Conservation (phyloP, 2,329 filamentous ascomycete species). For the Fusarium devonianum region DNA sequence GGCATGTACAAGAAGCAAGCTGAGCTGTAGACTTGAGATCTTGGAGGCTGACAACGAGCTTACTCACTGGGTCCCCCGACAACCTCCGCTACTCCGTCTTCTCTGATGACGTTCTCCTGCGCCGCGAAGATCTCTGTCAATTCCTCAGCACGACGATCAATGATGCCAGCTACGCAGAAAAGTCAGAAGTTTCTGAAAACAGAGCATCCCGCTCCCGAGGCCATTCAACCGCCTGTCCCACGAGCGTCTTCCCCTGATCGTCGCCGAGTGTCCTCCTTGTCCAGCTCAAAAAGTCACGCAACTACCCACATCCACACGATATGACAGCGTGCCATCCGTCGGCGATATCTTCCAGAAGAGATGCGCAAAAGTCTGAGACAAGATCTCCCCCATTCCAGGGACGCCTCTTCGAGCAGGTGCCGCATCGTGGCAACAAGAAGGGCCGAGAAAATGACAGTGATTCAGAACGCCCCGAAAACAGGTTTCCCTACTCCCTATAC, state of each 20-base stretch:
- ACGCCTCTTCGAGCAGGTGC: conserved; percentile 10
- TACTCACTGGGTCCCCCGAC: no score
- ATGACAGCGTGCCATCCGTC: conserved; percentile 25
- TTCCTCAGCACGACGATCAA: not conserved
- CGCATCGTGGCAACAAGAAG: conserved; percentile 28
- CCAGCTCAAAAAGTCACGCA: not conserved
- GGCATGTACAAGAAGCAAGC: conserved; percentile 14
- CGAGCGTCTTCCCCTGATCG: no score
- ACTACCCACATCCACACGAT: not conserved
- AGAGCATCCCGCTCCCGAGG: no score
- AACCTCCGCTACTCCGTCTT: not conserved
- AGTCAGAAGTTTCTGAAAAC: no score
- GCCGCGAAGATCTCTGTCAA: not conserved
- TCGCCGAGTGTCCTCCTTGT: not conserved
- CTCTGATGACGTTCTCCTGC: not conserved
- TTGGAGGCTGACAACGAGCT: conserved; percentile 10
- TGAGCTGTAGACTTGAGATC: conserved; percentile 20
- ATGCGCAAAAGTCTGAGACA: conserved; percentile 17
- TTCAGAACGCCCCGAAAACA: conserved; percentile 7
- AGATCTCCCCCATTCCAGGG: conserved; percentile 31
- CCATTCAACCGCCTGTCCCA: no score
- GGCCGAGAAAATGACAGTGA: conserved; percentile 23
- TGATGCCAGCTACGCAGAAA: no score
- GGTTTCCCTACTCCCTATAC: conserved; percentile 4
- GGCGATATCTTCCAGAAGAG: conserved; percentile 28